A percentile compares a stretch with the other conserved stretches of the same genome.
These are phyloP conservation scores for Musa troglodytarum DNA, from an alignment of 176 grass and related monocot species.

Conservation along the genomic window DNA sequence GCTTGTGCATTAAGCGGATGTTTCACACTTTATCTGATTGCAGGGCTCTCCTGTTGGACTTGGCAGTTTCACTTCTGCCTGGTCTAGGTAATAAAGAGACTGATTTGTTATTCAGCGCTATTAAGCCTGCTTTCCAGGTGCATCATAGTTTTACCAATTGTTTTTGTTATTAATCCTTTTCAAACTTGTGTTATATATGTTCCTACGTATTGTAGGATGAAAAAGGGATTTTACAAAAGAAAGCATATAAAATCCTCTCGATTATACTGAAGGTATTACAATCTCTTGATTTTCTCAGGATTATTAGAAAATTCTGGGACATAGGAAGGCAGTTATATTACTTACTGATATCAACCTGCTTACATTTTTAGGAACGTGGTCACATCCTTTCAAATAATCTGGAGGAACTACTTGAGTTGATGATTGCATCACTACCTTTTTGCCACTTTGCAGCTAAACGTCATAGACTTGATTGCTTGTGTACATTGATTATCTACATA, in stretches of 20 bases:
- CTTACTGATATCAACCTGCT: not conserved
- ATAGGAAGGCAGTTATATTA: not conserved
- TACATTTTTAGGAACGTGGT: constrained; percentile 39
- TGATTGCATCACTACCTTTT: constrained; percentile 50
- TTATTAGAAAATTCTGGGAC: not conserved
- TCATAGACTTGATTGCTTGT: constrained; percentile 78
- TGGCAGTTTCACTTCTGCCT: constrained; percentile 75
- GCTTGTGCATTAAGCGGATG: not conserved
- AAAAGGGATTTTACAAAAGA: constrained; percentile 80
- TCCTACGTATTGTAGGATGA: constrained; percentile 46
- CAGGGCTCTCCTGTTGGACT: constrained; percentile 80
- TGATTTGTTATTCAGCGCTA: constrained; percentile 65
- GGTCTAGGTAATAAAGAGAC: constrained; percentile 57
- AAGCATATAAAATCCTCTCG: constrained; percentile 95
- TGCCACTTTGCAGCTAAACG: constrained; percentile 84
- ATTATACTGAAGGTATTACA: constrained; percentile 66
- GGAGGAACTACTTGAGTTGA: constrained; percentile 52
- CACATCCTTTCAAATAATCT: constrained; percentile 59
- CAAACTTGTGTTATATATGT: not conserved
- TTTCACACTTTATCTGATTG: constrained; percentile 20
- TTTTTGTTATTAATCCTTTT: not conserved
- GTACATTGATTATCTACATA: constrained; percentile 65
- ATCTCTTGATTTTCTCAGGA: not conserved
- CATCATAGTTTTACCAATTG: constrained; percentile 1
- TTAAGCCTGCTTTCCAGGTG: constrained; percentile 92